A percentile compares a stretch with the other conserved stretches of the same genome.
These are phyloP conservation scores for Astragalus glycyphyllos DNA, from an alignment of 306 rosid genomes.

Conservation along the genomic window DNA sequence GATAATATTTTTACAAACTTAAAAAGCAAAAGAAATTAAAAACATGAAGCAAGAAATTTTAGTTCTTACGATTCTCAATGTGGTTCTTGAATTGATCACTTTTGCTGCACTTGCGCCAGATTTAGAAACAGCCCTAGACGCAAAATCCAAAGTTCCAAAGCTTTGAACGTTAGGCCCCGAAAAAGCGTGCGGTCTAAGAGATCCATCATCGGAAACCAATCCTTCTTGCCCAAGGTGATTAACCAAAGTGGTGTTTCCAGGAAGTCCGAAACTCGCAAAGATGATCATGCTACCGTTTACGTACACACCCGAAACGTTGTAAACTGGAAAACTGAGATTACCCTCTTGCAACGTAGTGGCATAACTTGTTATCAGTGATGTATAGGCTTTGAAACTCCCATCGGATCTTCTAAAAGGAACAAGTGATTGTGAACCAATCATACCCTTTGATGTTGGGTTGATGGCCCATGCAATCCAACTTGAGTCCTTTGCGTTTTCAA, in stretches of 20 bases:
- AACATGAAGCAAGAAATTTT: no score
- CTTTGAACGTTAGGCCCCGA: slow-evolving; percentile 31
- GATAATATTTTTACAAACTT: background rate
- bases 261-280: slow-evolving; percentile 39
- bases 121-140: slow-evolving; percentile 20
- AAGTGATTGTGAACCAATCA: slow-evolving; percentile 55
- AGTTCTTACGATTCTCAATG: slow-evolving; percentile 30
- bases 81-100: no score
- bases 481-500: slow-evolving; percentile 28
- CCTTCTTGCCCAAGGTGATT: slow-evolving; percentile 55
- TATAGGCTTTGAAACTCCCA: slow-evolving; percentile 31
- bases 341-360: slow-evolving; percentile 25
- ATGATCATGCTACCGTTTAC: background rate
- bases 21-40: background rate
- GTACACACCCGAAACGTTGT: slow-evolving; percentile 18
- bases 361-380: slow-evolving; percentile 38
- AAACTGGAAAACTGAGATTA: slow-evolving; percentile 39
- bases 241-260: background rate
- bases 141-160: slow-evolving; percentile 44
- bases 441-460: slow-evolving; percentile 52
- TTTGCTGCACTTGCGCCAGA: background rate
- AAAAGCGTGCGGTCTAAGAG: slow-evolving; percentile 1
- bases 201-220: slow-evolving; percentile 21
- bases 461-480: slow-evolving; percentile 20
- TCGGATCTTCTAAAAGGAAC: slow-evolving; percentile 17